Evolutionary conservation across 179 eudicot genomes (phyloP).

Genomic region (Beta lomatogona): DNA sequence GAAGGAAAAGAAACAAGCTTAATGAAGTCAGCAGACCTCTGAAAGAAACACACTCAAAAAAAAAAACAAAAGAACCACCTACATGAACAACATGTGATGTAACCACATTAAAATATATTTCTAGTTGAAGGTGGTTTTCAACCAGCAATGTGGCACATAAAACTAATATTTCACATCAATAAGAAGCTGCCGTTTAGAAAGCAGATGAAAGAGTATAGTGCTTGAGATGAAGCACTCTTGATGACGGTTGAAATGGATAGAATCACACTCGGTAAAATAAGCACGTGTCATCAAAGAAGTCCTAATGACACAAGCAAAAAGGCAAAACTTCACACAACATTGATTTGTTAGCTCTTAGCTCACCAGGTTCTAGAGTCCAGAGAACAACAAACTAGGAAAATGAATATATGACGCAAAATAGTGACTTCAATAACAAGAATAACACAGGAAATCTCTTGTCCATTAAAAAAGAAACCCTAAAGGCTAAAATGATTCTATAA

Average conservation of each 20-base stretch:
- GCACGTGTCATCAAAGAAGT: not conserved
- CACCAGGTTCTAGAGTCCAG: not conserved
- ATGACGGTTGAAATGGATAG: not conserved
- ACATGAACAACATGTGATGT: not conserved
- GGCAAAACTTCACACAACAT: not conserved
- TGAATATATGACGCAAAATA: not conserved
- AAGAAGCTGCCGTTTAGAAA: not conserved
- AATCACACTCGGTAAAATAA: not conserved
- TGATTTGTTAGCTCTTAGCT: too few species aligned
- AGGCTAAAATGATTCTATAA: too few species aligned
- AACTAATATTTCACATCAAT: slow-evolving; percentile 9
- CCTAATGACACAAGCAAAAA: not conserved
- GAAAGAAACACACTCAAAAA: not conserved
- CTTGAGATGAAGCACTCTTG: not conserved
- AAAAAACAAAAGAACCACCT: not conserved
- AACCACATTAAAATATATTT: not conserved
- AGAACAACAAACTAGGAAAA: not conserved
- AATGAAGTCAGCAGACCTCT: not conserved
- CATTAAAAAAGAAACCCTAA: too few species aligned
- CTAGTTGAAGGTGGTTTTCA: not conserved
- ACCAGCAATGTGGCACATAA: not conserved
- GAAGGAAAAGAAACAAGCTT: not conserved
- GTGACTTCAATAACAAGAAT: not conserved
- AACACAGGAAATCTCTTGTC: too few species aligned
- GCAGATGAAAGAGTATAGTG: not conserved